Evolutionary conservation across 2,329 filamentous ascomycete genomes (phyloP).

Genomic region (Aspergillus thermomutatus): DNA sequence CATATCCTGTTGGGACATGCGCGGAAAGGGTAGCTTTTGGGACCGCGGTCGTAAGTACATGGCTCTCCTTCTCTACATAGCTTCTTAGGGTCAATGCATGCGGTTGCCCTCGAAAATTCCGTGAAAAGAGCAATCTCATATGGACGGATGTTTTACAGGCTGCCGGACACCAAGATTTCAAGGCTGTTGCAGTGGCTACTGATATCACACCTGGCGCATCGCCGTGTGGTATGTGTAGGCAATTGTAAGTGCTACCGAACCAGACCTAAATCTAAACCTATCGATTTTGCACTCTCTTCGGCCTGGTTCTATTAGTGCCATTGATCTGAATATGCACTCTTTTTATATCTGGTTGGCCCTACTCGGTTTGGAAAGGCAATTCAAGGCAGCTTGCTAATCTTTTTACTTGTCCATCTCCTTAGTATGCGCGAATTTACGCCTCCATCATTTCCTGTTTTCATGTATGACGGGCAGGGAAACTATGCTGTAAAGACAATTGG

Average conservation of each 20-base stretch:
- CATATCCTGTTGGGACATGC: conserved; percentile 92
- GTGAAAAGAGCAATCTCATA: conserved; percentile 1
- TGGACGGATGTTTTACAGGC: conserved; percentile 26
- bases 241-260: conserved; percentile 59
- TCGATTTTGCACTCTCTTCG: neutral
- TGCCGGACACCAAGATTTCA: conserved; percentile 56
- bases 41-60: conserved; percentile 61
- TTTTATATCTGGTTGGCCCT: neutral
- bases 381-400: neutral
- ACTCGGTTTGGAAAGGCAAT: neutral
- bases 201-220: conserved; percentile 65
- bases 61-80: neutral
- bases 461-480: conserved; percentile 82
- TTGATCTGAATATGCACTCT: neutral
- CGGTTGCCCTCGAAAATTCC: conserved; percentile 7
- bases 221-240: conserved; percentile 94
- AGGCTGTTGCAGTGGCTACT: conserved; percentile 80
- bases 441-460: conserved; percentile 72
- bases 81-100: neutral
- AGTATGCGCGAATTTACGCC: conserved; percentile 71
- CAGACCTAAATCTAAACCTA: neutral
- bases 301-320: neutral
- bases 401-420: neutral
- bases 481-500: conserved; percentile 43
- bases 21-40: conserved; percentile 88